Evolutionary conservation across 2,329 filamentous ascomycete genomes (phyloP).

Genomic region (Cylindrodendrum hubeiense): DNA sequence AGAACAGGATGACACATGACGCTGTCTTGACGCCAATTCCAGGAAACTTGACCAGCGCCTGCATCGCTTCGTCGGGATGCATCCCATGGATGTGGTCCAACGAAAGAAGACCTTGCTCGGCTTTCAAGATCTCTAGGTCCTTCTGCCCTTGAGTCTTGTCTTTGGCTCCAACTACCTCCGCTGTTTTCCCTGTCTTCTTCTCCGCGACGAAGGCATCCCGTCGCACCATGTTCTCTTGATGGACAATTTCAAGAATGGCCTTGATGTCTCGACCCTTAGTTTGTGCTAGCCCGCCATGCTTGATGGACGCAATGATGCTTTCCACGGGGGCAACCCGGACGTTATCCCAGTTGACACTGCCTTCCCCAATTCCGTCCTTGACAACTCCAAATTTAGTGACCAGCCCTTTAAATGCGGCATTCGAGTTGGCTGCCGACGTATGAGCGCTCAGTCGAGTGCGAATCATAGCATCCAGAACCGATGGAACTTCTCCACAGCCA

Average conservation of each 20-base stretch:
- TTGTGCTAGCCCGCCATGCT: slow-evolving; percentile 60
- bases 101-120: slow-evolving; percentile 41
- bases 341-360: slow-evolving; percentile 44
- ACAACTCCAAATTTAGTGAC: slow-evolving; percentile 41
- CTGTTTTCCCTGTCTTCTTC: slow-evolving; percentile 32
- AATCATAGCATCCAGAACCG: slow-evolving; percentile 43
- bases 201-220: slow-evolving; percentile 41
- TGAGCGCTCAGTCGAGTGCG: slow-evolving; percentile 44
- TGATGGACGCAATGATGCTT: slow-evolving; percentile 70
- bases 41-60: slow-evolving; percentile 42
- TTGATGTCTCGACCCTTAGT: slow-evolving; percentile 45
- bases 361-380: slow-evolving; percentile 41
- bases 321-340: slow-evolving; percentile 41
- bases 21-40: slow-evolving; percentile 45
- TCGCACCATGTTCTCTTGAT: slow-evolving; percentile 40
- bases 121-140: slow-evolving; percentile 43
- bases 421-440: slow-evolving; percentile 43
- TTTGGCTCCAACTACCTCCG: slow-evolving; percentile 32
- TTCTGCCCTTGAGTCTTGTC: slow-evolving; percentile 44
- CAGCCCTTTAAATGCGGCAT: slow-evolving; percentile 42
- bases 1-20: slow-evolving; percentile 46
- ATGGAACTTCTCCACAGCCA: slow-evolving; percentile 44
- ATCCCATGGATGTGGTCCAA: slow-evolving; percentile 45
- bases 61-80: slow-evolving; percentile 44
- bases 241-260: slow-evolving; percentile 40